phyloP scores from a whole-genome alignment of 2,329 filamentous ascomycete species.

The Penicillium verrucosum region DNA sequence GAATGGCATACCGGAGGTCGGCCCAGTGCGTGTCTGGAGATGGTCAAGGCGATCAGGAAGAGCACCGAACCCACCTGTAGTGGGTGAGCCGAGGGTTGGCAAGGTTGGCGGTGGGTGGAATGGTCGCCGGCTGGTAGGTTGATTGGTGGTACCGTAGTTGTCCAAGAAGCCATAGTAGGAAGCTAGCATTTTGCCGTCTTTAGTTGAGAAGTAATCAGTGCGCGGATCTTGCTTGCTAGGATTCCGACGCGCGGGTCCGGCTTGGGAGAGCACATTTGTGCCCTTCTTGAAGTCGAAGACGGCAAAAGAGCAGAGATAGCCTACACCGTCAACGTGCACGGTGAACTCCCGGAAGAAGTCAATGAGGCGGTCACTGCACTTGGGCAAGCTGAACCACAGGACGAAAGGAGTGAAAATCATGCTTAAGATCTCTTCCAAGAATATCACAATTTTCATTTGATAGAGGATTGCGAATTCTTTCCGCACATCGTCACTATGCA shows the following conservation, averaged over 20 bases:
- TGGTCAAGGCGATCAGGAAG: constrained; percentile 38
- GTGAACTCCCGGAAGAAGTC: constrained; percentile 99
- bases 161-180: constrained; percentile 95
- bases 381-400: constrained; percentile 79
- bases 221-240: constrained; percentile 60
- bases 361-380: constrained; percentile 85
- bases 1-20: constrained; percentile 15
- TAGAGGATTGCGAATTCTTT: constrained; percentile 86
- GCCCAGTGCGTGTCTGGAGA: constrained; percentile 19
- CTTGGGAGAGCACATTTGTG: constrained; percentile 53
- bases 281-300: constrained; percentile 95
- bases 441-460: constrained; percentile 87
- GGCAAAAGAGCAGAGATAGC: constrained; percentile 94
- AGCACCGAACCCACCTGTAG: constrained; percentile 46
- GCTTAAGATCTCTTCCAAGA: constrained; percentile 85
- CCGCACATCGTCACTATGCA: constrained; percentile 94
- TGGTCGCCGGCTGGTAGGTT: constrained; percentile 45
- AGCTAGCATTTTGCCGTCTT: constrained; percentile 97
- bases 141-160: constrained; percentile 77
- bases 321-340: constrained; percentile 91
- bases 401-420: constrained; percentile 90
- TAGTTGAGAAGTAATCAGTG: constrained; percentile 90
- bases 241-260: constrained; percentile 31
- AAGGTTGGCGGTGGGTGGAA: constrained; percentile 76
- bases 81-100: constrained; percentile 65